These are phyloP conservation scores for Cymbidium sinense DNA, from an alignment of 106 monocot genomes.

Conservation along the genomic window DNA sequence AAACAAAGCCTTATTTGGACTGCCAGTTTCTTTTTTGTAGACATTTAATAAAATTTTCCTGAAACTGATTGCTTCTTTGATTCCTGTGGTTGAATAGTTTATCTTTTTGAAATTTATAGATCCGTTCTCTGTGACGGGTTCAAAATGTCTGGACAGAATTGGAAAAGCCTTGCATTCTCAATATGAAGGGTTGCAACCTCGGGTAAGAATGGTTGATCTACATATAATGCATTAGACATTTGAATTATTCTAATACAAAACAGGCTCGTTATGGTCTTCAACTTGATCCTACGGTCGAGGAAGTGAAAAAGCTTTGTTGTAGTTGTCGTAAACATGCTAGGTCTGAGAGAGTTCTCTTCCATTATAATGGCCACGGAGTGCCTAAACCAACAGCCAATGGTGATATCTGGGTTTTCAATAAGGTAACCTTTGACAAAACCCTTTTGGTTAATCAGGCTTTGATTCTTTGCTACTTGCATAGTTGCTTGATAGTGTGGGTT, in stretches of 20 bases:
- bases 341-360: slow-evolving; percentile 91
- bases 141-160: slow-evolving; percentile 86
- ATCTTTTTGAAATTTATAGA: slow-evolving; percentile 28
- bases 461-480: slow-evolving; percentile 4
- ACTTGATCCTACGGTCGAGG: slow-evolving; percentile 95
- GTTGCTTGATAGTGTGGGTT: neutral
- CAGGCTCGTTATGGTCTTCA: slow-evolving; percentile 91
- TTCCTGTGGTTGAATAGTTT: neutral
- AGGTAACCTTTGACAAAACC: slow-evolving; percentile 26
- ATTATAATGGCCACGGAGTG: slow-evolving; percentile 98
- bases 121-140: slow-evolving; percentile 80
- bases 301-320: slow-evolving; percentile 91
- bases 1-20: neutral
- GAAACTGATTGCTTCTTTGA: neutral
- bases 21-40: neutral
- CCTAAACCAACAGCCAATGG: slow-evolving; percentile 94
- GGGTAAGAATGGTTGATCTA: slow-evolving; percentile 26
- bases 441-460: neutral
- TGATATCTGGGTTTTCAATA: slow-evolving; percentile 99
- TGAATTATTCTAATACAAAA: neutral
- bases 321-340: slow-evolving; percentile 87
- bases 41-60: neutral
- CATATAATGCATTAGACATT: neutral
- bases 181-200: slow-evolving; percentile 96
- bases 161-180: slow-evolving; percentile 84